Evolutionary conservation across 257 asterid genomes (phyloP).

Genomic region (Solanum clarkiae): DNA sequence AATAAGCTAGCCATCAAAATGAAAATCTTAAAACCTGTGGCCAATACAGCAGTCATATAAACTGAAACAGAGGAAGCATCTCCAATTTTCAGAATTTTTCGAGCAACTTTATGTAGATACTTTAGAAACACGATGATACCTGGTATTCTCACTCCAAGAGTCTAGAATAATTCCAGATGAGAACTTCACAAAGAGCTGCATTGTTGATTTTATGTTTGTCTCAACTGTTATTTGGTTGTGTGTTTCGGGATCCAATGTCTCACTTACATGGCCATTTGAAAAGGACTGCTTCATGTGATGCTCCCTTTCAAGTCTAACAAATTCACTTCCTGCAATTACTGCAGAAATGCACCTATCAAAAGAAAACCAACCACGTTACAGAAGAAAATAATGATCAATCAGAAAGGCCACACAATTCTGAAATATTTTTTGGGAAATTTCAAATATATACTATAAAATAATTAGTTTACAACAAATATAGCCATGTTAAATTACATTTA

Average conservation of each 20-base stretch:
- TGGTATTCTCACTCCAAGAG: slow-evolving; percentile 66
- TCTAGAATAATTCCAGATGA: slow-evolving; percentile 81
- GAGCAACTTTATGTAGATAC: background rate
- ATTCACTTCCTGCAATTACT: slow-evolving; percentile 86
- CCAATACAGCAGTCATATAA: background rate
- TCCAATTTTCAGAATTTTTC: background rate
- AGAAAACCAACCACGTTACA: background rate
- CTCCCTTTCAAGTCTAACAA: slow-evolving; percentile 77
- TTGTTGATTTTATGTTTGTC: slow-evolving; percentile 64
- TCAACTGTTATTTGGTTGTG: slow-evolving; percentile 53
- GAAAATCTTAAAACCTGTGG: background rate
- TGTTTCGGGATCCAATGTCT: slow-evolving; percentile 47
- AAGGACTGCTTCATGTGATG: slow-evolving; percentile 59
- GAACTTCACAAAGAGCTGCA: slow-evolving; percentile 86
- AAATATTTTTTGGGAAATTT: background rate
- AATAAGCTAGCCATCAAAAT: background rate
- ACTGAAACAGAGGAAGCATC: background rate
- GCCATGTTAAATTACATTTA: too few relatives aligned
- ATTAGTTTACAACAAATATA: too few relatives aligned
- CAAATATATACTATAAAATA: too few relatives aligned
- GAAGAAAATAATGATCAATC: background rate
- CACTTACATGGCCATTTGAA: slow-evolving; percentile 62
- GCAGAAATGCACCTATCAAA: slow-evolving; percentile 77
- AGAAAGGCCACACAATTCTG: background rate
- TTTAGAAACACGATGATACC: slow-evolving; percentile 16